A percentile compares a stretch with the other conserved stretches of the same genome.
Evolutionary conservation across 2,329 filamentous ascomycete species (phyloP).

Genomic region (Biscogniauxia mediterranea): DNA sequence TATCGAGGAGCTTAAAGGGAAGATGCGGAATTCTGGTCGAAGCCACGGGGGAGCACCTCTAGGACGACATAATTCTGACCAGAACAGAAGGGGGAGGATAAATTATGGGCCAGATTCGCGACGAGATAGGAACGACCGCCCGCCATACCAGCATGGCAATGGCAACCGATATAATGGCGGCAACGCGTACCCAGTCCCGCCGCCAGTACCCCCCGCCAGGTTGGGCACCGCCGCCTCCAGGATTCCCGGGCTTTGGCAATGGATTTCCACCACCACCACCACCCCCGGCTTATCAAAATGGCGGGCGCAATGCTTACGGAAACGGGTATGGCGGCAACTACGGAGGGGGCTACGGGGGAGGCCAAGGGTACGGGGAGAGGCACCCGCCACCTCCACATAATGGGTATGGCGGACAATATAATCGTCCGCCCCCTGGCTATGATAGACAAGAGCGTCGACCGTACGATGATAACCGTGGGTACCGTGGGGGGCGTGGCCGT

Average conservation of each 20-base stretch:
- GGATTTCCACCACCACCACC: slow-evolving; percentile 42
- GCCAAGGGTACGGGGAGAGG: slow-evolving; percentile 25
- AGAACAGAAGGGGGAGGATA: slow-evolving; percentile 29
- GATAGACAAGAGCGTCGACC: slow-evolving; percentile 24
- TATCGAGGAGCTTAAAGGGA: slow-evolving; percentile 68
- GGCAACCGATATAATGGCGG: slow-evolving; percentile 43
- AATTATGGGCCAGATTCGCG: slow-evolving; percentile 34
- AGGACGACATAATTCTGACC: slow-evolving; percentile 28
- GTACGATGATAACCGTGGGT: slow-evolving; percentile 25
- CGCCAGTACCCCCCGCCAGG: slow-evolving; percentile 33
- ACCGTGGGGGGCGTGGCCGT: slow-evolving; percentile 6
- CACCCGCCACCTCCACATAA: slow-evolving; percentile 21
- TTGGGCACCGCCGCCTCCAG: slow-evolving; percentile 40
- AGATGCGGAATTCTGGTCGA: slow-evolving; percentile 64
- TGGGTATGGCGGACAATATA: slow-evolving; percentile 26
- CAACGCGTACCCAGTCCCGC: slow-evolving; percentile 27
- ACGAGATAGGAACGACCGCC: slow-evolving; percentile 23
- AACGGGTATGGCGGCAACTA: slow-evolving; percentile 19
- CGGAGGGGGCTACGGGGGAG: slow-evolving; percentile 24
- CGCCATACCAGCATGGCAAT: slow-evolving; percentile 37
- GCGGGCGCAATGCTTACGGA: slow-evolving; percentile 24
- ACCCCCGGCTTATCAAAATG: slow-evolving; percentile 28
- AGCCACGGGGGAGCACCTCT: slow-evolving; percentile 68
- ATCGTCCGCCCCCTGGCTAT: slow-evolving; percentile 20
- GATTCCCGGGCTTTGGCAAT: slow-evolving; percentile 36